Base-by-base conservation (phyloP, 225 moss, liverwort and hornwort genomes). In the Bryum argenteum region DNA sequence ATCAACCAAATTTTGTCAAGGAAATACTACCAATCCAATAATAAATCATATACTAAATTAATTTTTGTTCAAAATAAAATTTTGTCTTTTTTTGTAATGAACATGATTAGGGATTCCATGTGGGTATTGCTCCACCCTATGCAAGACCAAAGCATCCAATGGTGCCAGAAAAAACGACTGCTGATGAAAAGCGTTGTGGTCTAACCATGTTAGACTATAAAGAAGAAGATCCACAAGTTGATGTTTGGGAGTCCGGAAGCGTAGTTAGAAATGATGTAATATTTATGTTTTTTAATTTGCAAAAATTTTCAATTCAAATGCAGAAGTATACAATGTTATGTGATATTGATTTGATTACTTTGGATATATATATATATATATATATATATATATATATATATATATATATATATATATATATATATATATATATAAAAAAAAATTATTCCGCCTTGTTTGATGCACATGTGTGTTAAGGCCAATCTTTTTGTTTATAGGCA, bases 71-170 rank as follows among this genome's bases (percentile, higher is more conserved):
- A 48, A 6, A 24, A 22, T 0, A 38, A n/a, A 22, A 0, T 11
- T 15, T 11, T 8, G 10, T 11, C 3, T 1, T 1, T 0, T 9
- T 4, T 1, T 24, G 11, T 1, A 0, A 51, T 8, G 5, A 43
- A 61, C 0, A 1, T 33, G n/a, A 47, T 65, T 60, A 96, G 95
- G 95, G 95, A 2, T 93, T 96, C n/a, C 89, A 93, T 67, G 88
- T 96, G 0, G 95, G 95, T 62, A 41, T 69, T 65, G 95, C 95
- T 16, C 95, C 91, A 58, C 75, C 61, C 0, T 41, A 69, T 77
- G 95, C 95, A 79, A 80, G 82, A 78, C 95, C 95, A 1, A 6
- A 26, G 37, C 0, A 74, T 66, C 80, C 55, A 40, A 51, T 52
- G 22, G 65, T 26, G 8, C 53, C 60, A 53, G 2, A 57, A 57